Conservation (phyloP, 2,329 filamentous ascomycete genomes). For the Lasiodiplodia sp. region DNA sequence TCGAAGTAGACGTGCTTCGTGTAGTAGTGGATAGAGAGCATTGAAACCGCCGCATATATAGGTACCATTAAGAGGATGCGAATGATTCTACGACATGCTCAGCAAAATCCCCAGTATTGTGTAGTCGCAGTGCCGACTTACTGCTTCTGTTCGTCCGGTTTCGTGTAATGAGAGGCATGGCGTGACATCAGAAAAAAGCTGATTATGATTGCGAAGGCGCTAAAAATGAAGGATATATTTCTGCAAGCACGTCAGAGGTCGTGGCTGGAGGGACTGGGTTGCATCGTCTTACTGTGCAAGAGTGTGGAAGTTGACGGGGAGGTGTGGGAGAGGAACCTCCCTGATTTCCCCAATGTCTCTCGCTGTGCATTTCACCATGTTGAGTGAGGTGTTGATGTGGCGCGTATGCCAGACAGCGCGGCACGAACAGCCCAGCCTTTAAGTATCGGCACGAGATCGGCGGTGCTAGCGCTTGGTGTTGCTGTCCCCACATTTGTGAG, state of each 20-base stretch:
- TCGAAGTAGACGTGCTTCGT: conserved; percentile 81
- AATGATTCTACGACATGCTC: conserved; percentile 67
- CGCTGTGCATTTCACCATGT: conserved; percentile 35
- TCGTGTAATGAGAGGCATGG: conserved; percentile 67
- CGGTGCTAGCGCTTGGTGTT: neutral
- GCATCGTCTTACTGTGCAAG: conserved; percentile 10
- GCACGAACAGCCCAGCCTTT: neutral
- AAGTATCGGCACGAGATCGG: neutral
- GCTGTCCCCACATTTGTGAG: neutral
- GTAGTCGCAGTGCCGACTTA: conserved; percentile 42
- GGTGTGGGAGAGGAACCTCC: conserved; percentile 27
- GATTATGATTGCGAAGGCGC: conserved; percentile 57
- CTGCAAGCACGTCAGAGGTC: neutral
- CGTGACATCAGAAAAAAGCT: conserved; percentile 62
- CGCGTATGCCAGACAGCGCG: neutral
- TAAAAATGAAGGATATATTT: conserved; percentile 60
- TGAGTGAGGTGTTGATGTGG: neutral
- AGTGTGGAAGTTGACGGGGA: conserved; percentile 19
- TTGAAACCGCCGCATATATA: conserved; percentile 77
- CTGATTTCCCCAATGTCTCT: conserved; percentile 48
- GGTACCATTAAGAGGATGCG: conserved; percentile 90
- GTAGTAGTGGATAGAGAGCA: conserved; percentile 77
- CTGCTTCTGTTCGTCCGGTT: conserved; percentile 67
- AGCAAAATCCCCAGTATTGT: neutral
- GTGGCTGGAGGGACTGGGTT: neutral